Percentiles rank a stretch among this genome's conserved stretches.
Evolutionary conservation across 257 asterid species (phyloP).

Genomic region (Solanum stenotomum): DNA sequence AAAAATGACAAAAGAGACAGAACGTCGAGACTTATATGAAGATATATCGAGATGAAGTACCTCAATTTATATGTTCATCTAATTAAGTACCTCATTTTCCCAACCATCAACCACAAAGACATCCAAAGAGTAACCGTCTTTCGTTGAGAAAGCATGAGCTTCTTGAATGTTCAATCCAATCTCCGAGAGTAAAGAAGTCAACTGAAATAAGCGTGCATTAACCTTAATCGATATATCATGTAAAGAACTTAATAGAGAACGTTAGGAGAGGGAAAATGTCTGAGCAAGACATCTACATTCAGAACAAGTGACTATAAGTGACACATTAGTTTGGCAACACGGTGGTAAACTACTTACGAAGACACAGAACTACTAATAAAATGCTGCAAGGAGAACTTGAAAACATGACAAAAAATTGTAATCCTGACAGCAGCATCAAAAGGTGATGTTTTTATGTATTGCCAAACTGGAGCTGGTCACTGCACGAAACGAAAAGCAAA

Average conservation of each 20-base stretch:
- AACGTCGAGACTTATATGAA: neutral
- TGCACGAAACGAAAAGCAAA: neutral
- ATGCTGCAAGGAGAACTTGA: neutral
- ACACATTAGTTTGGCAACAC: neutral
- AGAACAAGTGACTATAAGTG: neutral
- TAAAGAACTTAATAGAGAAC: neutral
- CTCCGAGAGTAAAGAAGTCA: conserved; percentile 74
- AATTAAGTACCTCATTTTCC: conserved; percentile 48
- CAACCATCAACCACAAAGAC: conserved; percentile 83
- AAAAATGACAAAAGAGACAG: conserved; percentile 4
- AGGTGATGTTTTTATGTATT: neutral
- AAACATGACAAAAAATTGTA: neutral
- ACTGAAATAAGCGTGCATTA: conserved; percentile 25
- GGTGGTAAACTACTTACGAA: neutral
- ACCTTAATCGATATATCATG: neutral
- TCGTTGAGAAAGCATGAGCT: conserved; percentile 93
- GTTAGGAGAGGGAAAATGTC: neutral
- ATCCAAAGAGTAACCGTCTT: conserved; percentile 87
- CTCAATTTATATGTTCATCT: neutral
- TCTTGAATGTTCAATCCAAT: conserved; percentile 95
- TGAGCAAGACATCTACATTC: too few species aligned
- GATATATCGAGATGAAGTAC: neutral
- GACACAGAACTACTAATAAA: neutral
- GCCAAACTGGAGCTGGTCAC: neutral
- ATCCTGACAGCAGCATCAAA: neutral